Evolutionary conservation across 352 stramenopile species (phyloP).

Genomic region (Phytophthora fragariaefolia): DNA sequence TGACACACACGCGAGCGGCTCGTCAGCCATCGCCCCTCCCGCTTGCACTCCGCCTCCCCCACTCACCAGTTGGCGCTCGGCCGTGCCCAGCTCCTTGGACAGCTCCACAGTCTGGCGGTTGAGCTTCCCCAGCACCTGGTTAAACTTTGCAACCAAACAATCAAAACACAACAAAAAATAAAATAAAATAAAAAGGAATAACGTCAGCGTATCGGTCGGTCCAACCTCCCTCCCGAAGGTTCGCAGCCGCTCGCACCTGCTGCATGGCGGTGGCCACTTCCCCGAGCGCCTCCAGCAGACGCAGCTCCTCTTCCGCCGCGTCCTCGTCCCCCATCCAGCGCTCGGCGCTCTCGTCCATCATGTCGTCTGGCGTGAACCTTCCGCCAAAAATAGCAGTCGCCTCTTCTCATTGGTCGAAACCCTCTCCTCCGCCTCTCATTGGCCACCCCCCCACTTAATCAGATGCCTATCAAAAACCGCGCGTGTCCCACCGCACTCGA

Average conservation of each 20-base stretch:
- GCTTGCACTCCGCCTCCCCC: too few species aligned
- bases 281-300: constrained; percentile 53
- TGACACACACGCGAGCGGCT: too few species aligned
- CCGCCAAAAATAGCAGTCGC: neutral
- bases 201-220: neutral
- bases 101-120: constrained; percentile 57
- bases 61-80: constrained; percentile 57
- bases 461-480: constrained; percentile 25
- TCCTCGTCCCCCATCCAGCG: constrained; percentile 37
- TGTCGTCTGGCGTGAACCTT: neutral
- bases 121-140: constrained; percentile 54
- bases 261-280: constrained; percentile 49
- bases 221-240: too few species aligned
- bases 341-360: constrained; percentile 34
- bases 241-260: constrained; percentile 35
- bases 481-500: constrained; percentile 19
- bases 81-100: constrained; percentile 53
- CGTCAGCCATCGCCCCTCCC: too few species aligned
- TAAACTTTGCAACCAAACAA: too few species aligned
- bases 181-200: constrained; percentile 7
- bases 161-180: neutral
- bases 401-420: constrained; percentile 8
- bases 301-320: constrained; percentile 55
- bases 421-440: constrained; percentile 2
- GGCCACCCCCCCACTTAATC: constrained; percentile 14